Evolutionary conservation across 257 asterid species (phyloP).

Genomic region (Handroanthus guayacan): DNA sequence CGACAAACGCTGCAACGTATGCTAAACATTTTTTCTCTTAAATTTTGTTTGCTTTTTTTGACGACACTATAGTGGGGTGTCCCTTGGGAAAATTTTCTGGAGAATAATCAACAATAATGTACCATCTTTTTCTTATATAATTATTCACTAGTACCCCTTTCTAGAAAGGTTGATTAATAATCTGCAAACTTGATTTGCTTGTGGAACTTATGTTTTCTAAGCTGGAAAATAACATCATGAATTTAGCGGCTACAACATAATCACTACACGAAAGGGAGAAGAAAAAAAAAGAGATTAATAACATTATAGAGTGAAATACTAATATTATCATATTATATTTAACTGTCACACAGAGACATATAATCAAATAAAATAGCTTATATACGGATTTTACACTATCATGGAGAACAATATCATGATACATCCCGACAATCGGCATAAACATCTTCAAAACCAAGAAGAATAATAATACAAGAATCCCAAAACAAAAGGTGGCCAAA

Average conservation of each 20-base stretch:
- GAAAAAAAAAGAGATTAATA: too few species aligned
- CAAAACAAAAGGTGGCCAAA: neutral
- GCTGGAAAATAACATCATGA: neutral
- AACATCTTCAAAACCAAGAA: neutral
- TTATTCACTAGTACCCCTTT: neutral
- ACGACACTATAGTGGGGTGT: neutral
- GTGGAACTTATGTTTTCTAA: neutral
- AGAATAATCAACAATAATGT: conserved; percentile 23
- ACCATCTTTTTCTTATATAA: neutral
- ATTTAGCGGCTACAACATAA: too few species aligned
- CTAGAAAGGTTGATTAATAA: neutral
- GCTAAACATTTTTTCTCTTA: neutral
- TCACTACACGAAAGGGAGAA: too few species aligned
- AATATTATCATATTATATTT: too few species aligned
- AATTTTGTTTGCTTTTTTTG: neutral
- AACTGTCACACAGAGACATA: too few species aligned
- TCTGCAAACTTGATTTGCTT: neutral
- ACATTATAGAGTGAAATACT: too few species aligned
- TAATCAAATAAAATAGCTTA: too few species aligned
- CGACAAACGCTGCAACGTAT: conserved; percentile 29
- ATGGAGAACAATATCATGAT: neutral
- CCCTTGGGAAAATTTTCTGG: neutral
- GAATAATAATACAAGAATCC: neutral
- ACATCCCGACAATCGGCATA: neutral
- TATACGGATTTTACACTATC: neutral